Percentiles rank a stretch among this genome's conserved stretches.
phyloP scores from a whole-genome alignment of 2,329 filamentous ascomycete genomes.

The Xylaria sp. region DNA sequence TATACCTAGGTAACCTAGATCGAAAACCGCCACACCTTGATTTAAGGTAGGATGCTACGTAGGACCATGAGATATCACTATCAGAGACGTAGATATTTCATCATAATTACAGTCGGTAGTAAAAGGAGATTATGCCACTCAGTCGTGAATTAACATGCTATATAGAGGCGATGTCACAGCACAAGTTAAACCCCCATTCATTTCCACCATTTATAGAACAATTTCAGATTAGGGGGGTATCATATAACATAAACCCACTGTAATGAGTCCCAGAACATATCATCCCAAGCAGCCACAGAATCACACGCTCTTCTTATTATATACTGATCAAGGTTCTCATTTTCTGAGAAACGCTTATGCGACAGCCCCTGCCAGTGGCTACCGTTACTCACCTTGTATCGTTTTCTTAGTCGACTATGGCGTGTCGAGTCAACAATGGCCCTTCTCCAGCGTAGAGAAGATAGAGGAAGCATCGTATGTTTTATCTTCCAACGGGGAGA shows the following conservation, averaged over 20 bases:
- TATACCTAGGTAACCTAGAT: background rate
- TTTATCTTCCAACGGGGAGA: background rate
- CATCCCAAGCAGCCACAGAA: background rate
- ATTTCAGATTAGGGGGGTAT: constrained; percentile 23
- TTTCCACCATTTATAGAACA: constrained; percentile 10
- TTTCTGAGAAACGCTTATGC: background rate
- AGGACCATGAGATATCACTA: background rate
- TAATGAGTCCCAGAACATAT: constrained; percentile 8
- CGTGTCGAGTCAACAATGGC: background rate
- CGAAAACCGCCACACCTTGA: background rate
- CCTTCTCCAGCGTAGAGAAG: background rate
- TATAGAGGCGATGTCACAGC: background rate
- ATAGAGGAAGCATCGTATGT: background rate
- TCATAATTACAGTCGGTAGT: background rate
- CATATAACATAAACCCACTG: constrained; percentile 20
- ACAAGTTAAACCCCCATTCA: background rate
- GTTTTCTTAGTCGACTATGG: background rate
- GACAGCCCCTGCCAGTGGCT: background rate
- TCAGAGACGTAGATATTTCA: background rate
- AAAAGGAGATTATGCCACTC: background rate
- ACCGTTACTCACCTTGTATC: background rate
- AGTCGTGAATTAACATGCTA: background rate
- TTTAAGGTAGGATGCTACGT: background rate
- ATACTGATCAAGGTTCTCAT: constrained; percentile 2
- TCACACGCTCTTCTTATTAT: constrained; percentile 1